Evolutionary conservation across 2,329 filamentous ascomycete genomes (phyloP).

Genomic region (Escovopsis sp.): DNA sequence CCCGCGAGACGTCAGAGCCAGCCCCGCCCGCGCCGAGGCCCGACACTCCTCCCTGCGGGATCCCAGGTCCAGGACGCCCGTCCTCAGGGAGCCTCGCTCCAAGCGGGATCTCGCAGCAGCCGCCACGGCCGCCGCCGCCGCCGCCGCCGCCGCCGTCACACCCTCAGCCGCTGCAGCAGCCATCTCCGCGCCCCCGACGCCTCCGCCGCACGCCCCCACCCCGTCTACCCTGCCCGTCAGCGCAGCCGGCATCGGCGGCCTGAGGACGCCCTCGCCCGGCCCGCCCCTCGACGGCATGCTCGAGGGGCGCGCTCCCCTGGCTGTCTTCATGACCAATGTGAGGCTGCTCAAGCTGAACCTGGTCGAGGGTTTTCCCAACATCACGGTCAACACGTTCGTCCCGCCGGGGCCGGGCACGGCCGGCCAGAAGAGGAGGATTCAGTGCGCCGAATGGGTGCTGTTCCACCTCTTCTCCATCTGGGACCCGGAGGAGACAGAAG

Average conservation of each 20-base stretch:
- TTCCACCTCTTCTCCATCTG: constrained; percentile 75
- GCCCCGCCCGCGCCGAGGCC: background rate
- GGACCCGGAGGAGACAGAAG: constrained; percentile 60
- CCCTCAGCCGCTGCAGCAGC: background rate
- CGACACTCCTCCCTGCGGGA: background rate
- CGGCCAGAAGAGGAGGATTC: constrained; percentile 69
- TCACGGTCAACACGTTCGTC: constrained; percentile 55
- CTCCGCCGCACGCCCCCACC: background rate
- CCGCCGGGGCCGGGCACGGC: constrained; percentile 43
- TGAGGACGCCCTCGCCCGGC: background rate
- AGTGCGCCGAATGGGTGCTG: constrained; percentile 79
- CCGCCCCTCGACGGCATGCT: background rate
- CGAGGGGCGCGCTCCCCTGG: constrained; percentile 11
- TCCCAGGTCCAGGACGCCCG: background rate
- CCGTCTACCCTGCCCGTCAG: background rate
- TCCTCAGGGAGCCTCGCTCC: background rate
- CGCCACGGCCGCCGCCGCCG: background rate
- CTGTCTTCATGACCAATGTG: constrained; percentile 62
- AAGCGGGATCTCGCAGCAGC: background rate
- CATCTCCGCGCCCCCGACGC: background rate
- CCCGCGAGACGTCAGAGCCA: background rate
- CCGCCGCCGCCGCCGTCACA: background rate
- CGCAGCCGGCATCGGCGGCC: background rate
- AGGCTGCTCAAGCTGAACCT: constrained; percentile 68
- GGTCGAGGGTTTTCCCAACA: constrained; percentile 63